Evolutionary conservation across 495 filamentous ascomycete genomes (phyloP).

Genomic region (Penicillium bialowiezense): DNA sequence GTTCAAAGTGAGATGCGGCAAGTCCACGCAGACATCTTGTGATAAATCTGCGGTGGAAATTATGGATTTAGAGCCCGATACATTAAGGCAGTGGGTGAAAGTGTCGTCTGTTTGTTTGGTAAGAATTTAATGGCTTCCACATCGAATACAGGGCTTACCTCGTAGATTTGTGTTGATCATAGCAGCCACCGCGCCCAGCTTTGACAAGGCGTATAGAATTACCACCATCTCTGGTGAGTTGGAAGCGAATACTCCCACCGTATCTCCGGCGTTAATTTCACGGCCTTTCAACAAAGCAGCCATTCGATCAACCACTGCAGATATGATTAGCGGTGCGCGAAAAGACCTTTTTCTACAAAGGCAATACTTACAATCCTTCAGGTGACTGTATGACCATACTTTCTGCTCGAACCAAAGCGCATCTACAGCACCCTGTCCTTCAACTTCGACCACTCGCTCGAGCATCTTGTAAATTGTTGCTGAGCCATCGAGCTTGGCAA

Average conservation of each 20-base stretch:
- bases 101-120: conserved; percentile 44
- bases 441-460: conserved; percentile 37
- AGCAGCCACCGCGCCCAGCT: conserved; percentile 78
- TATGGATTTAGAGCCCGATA: conserved; percentile 63
- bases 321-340: neutral
- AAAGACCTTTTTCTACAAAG: neutral
- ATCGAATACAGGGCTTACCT: conserved; percentile 39
- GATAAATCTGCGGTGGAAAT: conserved; percentile 54
- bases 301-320: conserved; percentile 43
- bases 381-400: conserved; percentile 47
- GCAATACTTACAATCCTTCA: conserved; percentile 42
- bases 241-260: conserved; percentile 46
- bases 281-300: conserved; percentile 39
- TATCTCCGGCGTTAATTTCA: conserved; percentile 37
- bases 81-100: conserved; percentile 76
- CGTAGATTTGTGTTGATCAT: conserved; percentile 91
- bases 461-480: conserved; percentile 46
- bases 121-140: neutral
- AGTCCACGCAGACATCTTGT: conserved; percentile 31
- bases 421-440: conserved; percentile 32
- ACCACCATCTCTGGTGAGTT: conserved; percentile 87
- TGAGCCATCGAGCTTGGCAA: conserved; percentile 41
- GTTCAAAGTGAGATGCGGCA: conserved; percentile 41
- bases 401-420: conserved; percentile 52
- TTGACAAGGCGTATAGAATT: conserved; percentile 75